Base-by-base conservation (phyloP, 2,329 filamentous ascomycete species). In the Trichoderma arundinaceum region DNA sequence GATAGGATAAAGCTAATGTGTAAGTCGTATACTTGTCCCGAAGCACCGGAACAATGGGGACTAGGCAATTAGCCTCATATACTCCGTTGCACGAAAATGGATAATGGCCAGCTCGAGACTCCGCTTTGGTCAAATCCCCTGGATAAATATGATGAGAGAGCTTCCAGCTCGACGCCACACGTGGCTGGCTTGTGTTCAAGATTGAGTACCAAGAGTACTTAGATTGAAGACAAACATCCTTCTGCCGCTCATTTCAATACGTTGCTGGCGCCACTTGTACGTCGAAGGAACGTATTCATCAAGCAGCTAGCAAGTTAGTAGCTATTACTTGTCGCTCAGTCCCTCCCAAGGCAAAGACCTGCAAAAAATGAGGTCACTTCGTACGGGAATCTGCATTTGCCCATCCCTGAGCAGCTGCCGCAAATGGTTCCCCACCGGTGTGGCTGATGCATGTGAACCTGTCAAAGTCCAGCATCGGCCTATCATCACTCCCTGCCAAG, bases 401-500 rank as follows among this genome's bases (percentile, higher is more conserved):
- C 33, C 22, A 32, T 35, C n/a, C 17, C 22, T 17, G 32, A 39
- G 51, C 15, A 15, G 54, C 46, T 49, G 44, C 15, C 19, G 19
- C 22, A 41, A 33, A 2, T 52, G 46, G 4, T 52, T 9, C 46
- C 58, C 44, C 58, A 35, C 46, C 22, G 58, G 1, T 51, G 44
- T 61, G 46, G 58, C 44, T 61, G 38, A 62, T 35, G 59, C 59
- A 53, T 53, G 59, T 53, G 59, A 53, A 19, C 48, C 22, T 38
- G 44, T 60, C 57, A 60, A 49, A 60, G 57, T 4, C 8, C 32
- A 39, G 39, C 5, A n/a, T 44, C 32, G 53, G 39, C 53, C 38
- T 38, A 39, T 28, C 57, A 39, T 28, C 8, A 19, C 44, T 7
- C 33, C 44, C 46, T 19, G 48, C 28, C 38, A 53, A 35, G 28